phyloP scores from a whole-genome alignment of 805 yeast species.

The Blastobotrys attinorum region DNA sequence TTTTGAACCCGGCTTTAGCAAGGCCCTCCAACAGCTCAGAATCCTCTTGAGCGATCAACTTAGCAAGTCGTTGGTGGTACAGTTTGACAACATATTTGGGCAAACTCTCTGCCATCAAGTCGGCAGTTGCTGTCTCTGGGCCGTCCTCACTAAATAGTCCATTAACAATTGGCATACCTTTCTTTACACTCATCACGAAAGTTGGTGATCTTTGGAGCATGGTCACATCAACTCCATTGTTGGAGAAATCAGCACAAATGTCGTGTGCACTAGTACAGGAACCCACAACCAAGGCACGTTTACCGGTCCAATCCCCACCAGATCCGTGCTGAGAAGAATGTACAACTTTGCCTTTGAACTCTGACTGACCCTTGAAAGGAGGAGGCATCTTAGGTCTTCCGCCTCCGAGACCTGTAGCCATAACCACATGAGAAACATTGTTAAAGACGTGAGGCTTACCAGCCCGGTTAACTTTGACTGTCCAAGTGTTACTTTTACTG shows the following conservation, averaged over 20 bases:
- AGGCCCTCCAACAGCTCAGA: conserved; percentile 29
- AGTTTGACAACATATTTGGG: conserved; percentile 32
- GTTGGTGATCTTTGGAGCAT: conserved; percentile 42
- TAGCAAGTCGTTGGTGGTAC: conserved; percentile 31
- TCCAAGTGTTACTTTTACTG: conserved; percentile 30
- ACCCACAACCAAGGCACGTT: conserved; percentile 39
- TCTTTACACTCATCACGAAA: conserved; percentile 33
- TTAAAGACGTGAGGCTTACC: conserved; percentile 12
- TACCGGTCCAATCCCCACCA: conserved; percentile 36
- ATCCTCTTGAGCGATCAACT: conserved; percentile 24
- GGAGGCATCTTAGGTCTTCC: conserved; percentile 36
- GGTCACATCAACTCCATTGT: conserved; percentile 37
- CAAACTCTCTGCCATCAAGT: conserved; percentile 29
- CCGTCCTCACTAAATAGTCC: conserved; percentile 31
- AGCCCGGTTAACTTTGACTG: conserved; percentile 26
- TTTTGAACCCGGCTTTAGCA: conserved; percentile 32
- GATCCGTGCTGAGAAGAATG: conserved; percentile 38
- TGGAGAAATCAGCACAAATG: conserved; percentile 38
- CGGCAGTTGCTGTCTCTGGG: conserved; percentile 34
- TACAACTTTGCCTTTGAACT: conserved; percentile 33
- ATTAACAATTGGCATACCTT: conserved; percentile 27
- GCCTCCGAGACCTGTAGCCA: conserved; percentile 42
- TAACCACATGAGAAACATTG: conserved; percentile 33
- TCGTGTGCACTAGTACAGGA: conserved; percentile 42
- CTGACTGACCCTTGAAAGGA: conserved; percentile 31